Percentiles rank a stretch among this genome's conserved stretches.
These are phyloP conservation scores for Francoa sonchifolia DNA, from an alignment of 441 rosid species.

Conservation along the genomic window DNA sequence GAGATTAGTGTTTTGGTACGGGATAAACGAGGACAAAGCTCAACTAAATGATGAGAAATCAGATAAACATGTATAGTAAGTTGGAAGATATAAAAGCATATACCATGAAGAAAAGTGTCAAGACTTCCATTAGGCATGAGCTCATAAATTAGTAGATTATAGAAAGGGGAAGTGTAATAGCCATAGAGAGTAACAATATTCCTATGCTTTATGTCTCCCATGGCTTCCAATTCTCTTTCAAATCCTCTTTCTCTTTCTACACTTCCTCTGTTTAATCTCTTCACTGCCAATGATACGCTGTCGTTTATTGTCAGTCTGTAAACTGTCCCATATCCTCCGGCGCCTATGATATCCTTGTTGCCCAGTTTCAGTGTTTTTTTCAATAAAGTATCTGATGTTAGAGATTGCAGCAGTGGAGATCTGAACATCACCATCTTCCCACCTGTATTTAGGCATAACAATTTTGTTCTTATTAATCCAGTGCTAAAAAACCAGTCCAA, in stretches of 20 bases:
- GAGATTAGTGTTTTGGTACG: too few relatives aligned
- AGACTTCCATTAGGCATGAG: conserved; percentile 85
- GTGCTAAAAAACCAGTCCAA: too few relatives aligned
- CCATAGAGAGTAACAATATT: conserved; percentile 76
- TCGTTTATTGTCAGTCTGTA: conserved; percentile 46
- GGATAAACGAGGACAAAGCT: too few relatives aligned
- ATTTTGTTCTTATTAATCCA: too few relatives aligned
- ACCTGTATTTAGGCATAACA: conserved; percentile 29
- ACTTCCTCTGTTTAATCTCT: conserved; percentile 53
- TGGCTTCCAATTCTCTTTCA: conserved; percentile 64
- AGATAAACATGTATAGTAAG: too few relatives aligned
- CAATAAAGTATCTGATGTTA: conserved; percentile 37
- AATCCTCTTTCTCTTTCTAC: conserved; percentile 64
- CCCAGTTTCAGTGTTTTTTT: conserved; percentile 50
- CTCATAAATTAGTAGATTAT: conserved; percentile 74
- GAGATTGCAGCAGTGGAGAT: conserved; percentile 40
- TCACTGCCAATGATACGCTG: conserved; percentile 55
- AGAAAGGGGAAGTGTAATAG: conserved; percentile 45
- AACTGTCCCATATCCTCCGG: conserved; percentile 77
- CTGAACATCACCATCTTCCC: conserved; percentile 75
- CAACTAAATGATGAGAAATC: too few relatives aligned
- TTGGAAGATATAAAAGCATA: too few relatives aligned
- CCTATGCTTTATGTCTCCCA: conserved; percentile 84
- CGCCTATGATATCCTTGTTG: conserved; percentile 67
- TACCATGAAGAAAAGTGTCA: conserved; percentile 50